Base-by-base conservation (phyloP, 2,329 filamentous ascomycete genomes). In the Aspergillus chevalieri region DNA sequence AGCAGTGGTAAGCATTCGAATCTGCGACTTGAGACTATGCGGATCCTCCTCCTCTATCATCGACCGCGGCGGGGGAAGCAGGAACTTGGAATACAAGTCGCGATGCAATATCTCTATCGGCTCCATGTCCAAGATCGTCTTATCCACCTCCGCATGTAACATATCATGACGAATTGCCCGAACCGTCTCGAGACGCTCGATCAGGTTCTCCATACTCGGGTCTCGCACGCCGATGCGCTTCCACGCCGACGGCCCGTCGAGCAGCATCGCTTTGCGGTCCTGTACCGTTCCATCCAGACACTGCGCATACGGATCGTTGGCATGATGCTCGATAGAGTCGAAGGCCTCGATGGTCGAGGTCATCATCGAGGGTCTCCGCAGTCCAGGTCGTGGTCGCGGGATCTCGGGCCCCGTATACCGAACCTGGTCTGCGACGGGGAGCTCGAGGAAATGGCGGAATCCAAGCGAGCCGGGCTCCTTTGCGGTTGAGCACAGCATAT, bases 371-470 rank as follows among this genome's bases (percentile, higher is more conserved):
- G 67, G 6, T 46, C 59, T 55, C 48, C 58, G 45, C 30, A 62
- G 30, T 28, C 58, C 57, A 6, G 58, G 47, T 12, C 55, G 47
- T 19, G 54, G 33, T 17, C 47, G 56, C n/a, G 59, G 53, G 30
- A 55, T 44, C 6, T 53, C 55, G 1, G 59, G 61, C 0, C 60
- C 60, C 2, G 50, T 52, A 44, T 64, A 65, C 41, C 56, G 52
- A 36, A 60, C 44, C 1, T 52, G 51, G 52, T 75, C 73, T 0
- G 72, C 66, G 3, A 76, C 63, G 1, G 74, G 66, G 4, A 75
- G 57, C 51, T 78, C 74, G 3, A 78, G 63, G 47, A 72, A 78
- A 58, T 76, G 65, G 28, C 73, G 70, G 46, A 74, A 70, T 0
- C 75, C 74, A 9, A 76, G 59, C 1, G 73, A 74, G 0, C 75